Base-by-base conservation (phyloP, 352 stramenopile species). In the Nothophytophthora sp. region DNA sequence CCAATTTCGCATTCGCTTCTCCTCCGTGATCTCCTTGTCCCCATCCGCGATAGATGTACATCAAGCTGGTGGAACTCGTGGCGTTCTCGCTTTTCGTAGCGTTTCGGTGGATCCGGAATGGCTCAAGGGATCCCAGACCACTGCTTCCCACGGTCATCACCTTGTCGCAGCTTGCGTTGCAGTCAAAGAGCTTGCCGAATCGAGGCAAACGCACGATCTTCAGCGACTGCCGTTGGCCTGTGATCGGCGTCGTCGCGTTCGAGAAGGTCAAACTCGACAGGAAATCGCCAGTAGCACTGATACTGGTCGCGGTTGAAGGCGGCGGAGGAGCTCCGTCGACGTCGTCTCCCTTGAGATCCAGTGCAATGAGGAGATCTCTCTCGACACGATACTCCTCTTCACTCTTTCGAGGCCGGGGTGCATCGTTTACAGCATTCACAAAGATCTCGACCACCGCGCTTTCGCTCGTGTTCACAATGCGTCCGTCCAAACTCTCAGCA, bases 151-250 rank as follows among this genome's bases (percentile, higher is more conserved):
- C 15, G n/a, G 33, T 35, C 2, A 4, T 7, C 46, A 56, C 30
- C 11, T 25, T 18, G 5, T 18, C n/a, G 46, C 52, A 72, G 36
- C 28, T 53, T 46, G 60, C 46, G 32, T 70, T 78, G 36, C 63
- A 69, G 29, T 91, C 78, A 19, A 81, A 91, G 10, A 91, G 27
- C 28, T 55, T 76, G 5, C 81, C 81, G 43, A 71, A 83, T 10
- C 39, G 56, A 1, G 78, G 78, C 16, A 87, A 57, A n/a, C 63
- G 49, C 3, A 65, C 28, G 33, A 91, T 69, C 55, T 63, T 60
- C 24, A 87, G 19, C 13, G 63, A 38, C 22, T 81, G 73, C n/a
- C n/a, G n/a, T 8, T 22, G 19, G 42, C 22, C 59, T 8, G 33
- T 10, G 0, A 16, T 19, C 22, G 4, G 7, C 9, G 15, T 43